Conservation (phyloP, 768 basidiomycete species). For the Xerocomellus amylosporus region DNA sequence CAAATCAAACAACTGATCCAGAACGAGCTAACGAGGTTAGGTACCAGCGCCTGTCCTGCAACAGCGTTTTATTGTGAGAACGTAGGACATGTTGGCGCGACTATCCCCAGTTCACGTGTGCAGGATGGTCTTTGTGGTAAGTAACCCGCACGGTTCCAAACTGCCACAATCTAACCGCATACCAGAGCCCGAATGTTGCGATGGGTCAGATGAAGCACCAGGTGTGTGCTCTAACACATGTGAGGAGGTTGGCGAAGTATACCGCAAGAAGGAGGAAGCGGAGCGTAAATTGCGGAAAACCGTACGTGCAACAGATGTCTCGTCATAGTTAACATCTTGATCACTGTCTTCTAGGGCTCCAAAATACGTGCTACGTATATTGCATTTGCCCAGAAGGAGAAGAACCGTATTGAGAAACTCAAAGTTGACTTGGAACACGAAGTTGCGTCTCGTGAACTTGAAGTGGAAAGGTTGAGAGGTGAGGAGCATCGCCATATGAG, state of each 20-base stretch:
- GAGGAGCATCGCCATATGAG: neutral
- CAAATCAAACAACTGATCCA: constrained; percentile 4
- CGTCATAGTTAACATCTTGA: neutral
- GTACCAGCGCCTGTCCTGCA: constrained; percentile 81
- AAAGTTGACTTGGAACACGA: constrained; percentile 53
- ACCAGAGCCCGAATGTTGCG: constrained; percentile 88
- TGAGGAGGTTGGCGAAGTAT: constrained; percentile 65
- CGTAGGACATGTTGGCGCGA: constrained; percentile 80
- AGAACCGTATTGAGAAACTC: constrained; percentile 71
- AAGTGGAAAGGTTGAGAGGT: constrained; percentile 76
- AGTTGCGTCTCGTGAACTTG: constrained; percentile 61
- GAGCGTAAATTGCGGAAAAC: constrained; percentile 78
- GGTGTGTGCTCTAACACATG: constrained; percentile 82
- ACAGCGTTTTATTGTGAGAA: constrained; percentile 83
- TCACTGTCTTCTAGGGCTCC: constrained; percentile 56
- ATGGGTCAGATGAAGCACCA: constrained; percentile 87
- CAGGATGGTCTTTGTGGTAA: constrained; percentile 91
- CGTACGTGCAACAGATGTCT: constrained; percentile 40
- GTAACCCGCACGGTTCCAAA: constrained; percentile 24
- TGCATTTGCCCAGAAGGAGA: constrained; percentile 84
- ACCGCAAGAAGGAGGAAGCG: constrained; percentile 66
- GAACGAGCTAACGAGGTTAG: constrained; percentile 36
- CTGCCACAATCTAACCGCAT: constrained; percentile 11
- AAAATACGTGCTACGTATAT: constrained; percentile 92
- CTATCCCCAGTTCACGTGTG: constrained; percentile 77